phyloP scores from a whole-genome alignment of 2,329 filamentous ascomycete genomes.

The Thyridium curvatum region DNA sequence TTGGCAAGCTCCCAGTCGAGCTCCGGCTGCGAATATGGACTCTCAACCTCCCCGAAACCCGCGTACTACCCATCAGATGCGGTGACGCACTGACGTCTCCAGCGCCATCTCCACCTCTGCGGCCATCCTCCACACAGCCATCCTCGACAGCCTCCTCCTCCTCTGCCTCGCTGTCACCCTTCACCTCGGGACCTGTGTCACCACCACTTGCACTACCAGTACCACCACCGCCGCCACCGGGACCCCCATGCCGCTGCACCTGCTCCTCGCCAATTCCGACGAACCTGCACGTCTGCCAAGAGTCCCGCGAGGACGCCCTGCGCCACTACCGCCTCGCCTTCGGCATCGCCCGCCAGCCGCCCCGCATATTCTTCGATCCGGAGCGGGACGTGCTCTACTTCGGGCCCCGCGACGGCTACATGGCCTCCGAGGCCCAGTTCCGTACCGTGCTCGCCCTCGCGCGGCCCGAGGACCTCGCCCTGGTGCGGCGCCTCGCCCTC shows the following conservation, averaged over 20 bases:
- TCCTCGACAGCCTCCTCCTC: not conserved
- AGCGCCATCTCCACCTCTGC: constrained; percentile 11
- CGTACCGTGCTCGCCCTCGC: constrained; percentile 36
- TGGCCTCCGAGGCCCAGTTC: constrained; percentile 38
- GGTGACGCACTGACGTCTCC: constrained; percentile 12
- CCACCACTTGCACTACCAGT: not conserved
- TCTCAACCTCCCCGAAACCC: constrained; percentile 32
- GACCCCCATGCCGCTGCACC: constrained; percentile 26
- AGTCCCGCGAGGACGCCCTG: constrained; percentile 37
- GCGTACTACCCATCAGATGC: constrained; percentile 37
- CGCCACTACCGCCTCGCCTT: constrained; percentile 33
- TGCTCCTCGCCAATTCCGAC: constrained; percentile 33
- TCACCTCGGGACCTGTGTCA: not conserved
- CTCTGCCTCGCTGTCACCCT: not conserved
- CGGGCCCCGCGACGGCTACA: constrained; percentile 35
- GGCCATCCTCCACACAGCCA: not conserved
- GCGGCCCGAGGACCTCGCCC: constrained; percentile 30
- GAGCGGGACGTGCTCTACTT: constrained; percentile 40
- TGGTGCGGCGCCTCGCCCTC: constrained; percentile 35
- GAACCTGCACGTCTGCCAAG: constrained; percentile 38
- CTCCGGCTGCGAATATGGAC: constrained; percentile 42
- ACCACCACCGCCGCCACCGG: not conserved
- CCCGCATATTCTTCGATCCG: constrained; percentile 35
- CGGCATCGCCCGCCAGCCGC: constrained; percentile 31
- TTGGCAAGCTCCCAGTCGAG: constrained; percentile 36